Conservation (phyloP, 306 rosid species). For the Astragalus glycyphyllos region DNA sequence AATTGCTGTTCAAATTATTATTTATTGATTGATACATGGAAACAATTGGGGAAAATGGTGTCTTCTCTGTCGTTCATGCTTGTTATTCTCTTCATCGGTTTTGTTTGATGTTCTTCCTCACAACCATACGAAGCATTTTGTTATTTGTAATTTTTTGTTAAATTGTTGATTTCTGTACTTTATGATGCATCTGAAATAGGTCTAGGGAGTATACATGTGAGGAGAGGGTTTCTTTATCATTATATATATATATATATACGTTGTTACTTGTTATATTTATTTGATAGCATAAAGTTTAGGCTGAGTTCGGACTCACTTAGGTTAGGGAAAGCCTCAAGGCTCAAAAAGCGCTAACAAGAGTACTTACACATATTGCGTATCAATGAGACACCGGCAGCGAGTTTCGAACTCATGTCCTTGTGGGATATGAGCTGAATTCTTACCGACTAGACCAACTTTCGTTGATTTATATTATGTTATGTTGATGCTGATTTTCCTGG, state of each 20-base stretch:
- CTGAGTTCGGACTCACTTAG: too few species aligned
- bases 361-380: too few species aligned
- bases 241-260: too few species aligned
- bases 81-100: neutral
- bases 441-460: too few species aligned
- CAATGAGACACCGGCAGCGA: too few species aligned
- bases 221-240: conserved; percentile 1
- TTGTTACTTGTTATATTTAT: too few species aligned
- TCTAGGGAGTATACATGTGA: neutral
- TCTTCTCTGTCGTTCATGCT: neutral
- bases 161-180: conserved; percentile 19
- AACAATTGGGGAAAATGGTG: conserved; percentile 5
- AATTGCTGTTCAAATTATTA: conserved; percentile 1
- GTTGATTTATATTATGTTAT: conserved; percentile 6
- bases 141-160: conserved; percentile 24
- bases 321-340: too few species aligned
- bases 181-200: conserved; percentile 32
- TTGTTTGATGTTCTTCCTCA: too few species aligned
- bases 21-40: neutral
- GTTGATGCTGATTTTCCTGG: conserved; percentile 11
- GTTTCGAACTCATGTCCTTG: too few species aligned
- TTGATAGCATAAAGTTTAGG: too few species aligned
- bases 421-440: too few species aligned
- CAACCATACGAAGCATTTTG: conserved; percentile 10
- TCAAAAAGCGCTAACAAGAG: too few species aligned